Base-by-base conservation (phyloP, 2,329 filamentous ascomycete genomes). In the Colletotrichum sansevieriae region DNA sequence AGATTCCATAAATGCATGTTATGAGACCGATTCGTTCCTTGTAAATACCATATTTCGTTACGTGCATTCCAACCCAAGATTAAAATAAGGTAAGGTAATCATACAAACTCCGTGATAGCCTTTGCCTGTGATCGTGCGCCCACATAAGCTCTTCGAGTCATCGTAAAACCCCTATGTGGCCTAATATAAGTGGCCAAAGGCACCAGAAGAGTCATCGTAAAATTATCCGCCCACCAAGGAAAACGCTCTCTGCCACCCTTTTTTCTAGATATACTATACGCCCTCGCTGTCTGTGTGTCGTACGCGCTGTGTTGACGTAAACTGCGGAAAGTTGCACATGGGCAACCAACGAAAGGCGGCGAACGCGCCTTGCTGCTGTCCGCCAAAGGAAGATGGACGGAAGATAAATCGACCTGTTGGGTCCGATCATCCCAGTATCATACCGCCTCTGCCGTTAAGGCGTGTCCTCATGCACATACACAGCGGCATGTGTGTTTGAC, bases 41-140 rank as follows among this genome's bases (percentile, higher is more conserved):
- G 25, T 22, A 41, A 35, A 43, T 9, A 55, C 56, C 22, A 55
- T 25, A n/a, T 60, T 65, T 65, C 54, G 33, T 65, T 33, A 22
- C 22, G 55, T 35, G 54, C 47, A 37, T 68, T 39, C 47, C 61
- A 22, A 46, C 54, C 65, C 60, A 20, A 11, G 46, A 29, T 20
- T 39, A 29, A 29, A 18, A 18, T 18, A 18, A 18, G 18, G 18
- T 29, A 29, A 29, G 2, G 29, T 29, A 29, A 25, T 35, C 49
- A 20, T 49, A 65, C 22, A 65, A 62, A 68, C 52, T 54, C 65
- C 60, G n/a, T 35, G 18, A 20, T 37, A 25, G 29, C 47, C 39
- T 22, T 11, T 2, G 25, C 56, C 41, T 20, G 56, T 43, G 22
- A 29, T 37, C n/a, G 46, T 10, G 37, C 56, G 56, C 43, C 43